Evolutionary conservation across 2,329 filamentous ascomycete genomes (phyloP).

Genomic region (Calonectria honghensis): DNA sequence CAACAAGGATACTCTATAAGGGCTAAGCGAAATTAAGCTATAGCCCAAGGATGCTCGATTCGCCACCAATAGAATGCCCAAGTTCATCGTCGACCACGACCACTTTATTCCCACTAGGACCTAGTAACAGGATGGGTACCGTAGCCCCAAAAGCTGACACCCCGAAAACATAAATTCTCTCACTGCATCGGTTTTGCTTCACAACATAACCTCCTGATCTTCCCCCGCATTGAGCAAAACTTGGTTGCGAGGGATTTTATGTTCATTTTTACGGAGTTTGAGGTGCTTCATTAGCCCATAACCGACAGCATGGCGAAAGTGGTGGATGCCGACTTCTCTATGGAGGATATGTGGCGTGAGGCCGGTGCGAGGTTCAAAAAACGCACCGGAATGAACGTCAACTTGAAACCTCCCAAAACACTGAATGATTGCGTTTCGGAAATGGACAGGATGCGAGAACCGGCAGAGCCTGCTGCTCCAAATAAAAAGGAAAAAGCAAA

Average conservation of each 20-base stretch:
- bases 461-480: not conserved
- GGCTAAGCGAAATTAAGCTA: not conserved
- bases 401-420: conserved; percentile 9
- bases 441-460: conserved; percentile 5
- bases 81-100: not conserved
- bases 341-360: conserved; percentile 19
- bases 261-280: not conserved
- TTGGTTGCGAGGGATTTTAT: not conserved
- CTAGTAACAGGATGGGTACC: not conserved
- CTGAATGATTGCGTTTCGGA: conserved; percentile 5
- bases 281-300: not conserved
- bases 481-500: conserved; percentile 14
- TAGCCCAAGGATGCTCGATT: not conserved
- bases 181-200: not conserved
- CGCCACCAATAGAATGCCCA: not conserved
- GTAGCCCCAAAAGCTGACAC: conserved; percentile 5
- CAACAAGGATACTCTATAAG: not conserved
- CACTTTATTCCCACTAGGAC: not conserved
- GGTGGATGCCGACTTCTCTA: not conserved
- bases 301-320: conserved; percentile 1
- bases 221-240: not conserved
- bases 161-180: conserved; percentile 12
- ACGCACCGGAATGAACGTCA: conserved; percentile 4
- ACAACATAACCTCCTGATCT: not conserved
- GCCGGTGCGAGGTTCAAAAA: conserved; percentile 14